Percentiles rank a stretch among this genome's conserved stretches.
Evolutionary conservation across 2,329 filamentous ascomycete genomes (phyloP).

Genomic region (Xylariomycetidae sp.): DNA sequence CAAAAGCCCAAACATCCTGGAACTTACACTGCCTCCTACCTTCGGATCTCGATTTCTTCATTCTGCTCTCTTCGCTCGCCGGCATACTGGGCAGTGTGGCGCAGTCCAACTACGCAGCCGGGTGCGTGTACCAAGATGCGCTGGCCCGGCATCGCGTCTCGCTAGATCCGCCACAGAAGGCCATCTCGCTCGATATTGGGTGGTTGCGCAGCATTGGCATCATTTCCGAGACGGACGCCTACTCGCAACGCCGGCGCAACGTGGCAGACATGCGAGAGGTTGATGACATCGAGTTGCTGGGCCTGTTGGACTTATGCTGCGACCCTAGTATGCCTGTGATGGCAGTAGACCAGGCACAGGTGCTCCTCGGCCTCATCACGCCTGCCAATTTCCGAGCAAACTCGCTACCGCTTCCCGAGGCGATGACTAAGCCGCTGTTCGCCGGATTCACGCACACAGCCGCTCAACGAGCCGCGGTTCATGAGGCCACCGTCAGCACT

Average conservation of each 20-base stretch:
- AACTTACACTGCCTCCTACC: slow-evolving; percentile 18
- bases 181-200: slow-evolving; percentile 20
- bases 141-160: slow-evolving; percentile 15
- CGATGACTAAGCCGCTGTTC: no score
- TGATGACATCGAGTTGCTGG: slow-evolving; percentile 16
- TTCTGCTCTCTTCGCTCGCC: slow-evolving; percentile 21
- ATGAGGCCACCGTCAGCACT: no score
- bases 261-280: slow-evolving; percentile 14
- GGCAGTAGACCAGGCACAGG: slow-evolving; percentile 4
- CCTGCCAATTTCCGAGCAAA: slow-evolving; percentile 12
- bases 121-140: slow-evolving; percentile 21
- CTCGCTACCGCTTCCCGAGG: no score
- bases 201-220: slow-evolving; percentile 23
- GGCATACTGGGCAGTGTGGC: slow-evolving; percentile 17
- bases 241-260: slow-evolving; percentile 7
- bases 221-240: slow-evolving; percentile 15
- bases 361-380: slow-evolving; percentile 11
- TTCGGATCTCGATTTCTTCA: slow-evolving; percentile 19
- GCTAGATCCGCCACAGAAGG: no score
- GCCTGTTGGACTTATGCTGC: slow-evolving; percentile 15
- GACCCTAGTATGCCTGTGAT: slow-evolving; percentile 7
- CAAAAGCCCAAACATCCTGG: slow-evolving; percentile 16
- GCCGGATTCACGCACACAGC: not conserved
- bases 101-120: slow-evolving; percentile 21
- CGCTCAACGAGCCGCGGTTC: not conserved